These are phyloP conservation scores for Aotearoamyces nothofagi DNA, from an alignment of 2,329 filamentous ascomycete species.

Conservation along the genomic window DNA sequence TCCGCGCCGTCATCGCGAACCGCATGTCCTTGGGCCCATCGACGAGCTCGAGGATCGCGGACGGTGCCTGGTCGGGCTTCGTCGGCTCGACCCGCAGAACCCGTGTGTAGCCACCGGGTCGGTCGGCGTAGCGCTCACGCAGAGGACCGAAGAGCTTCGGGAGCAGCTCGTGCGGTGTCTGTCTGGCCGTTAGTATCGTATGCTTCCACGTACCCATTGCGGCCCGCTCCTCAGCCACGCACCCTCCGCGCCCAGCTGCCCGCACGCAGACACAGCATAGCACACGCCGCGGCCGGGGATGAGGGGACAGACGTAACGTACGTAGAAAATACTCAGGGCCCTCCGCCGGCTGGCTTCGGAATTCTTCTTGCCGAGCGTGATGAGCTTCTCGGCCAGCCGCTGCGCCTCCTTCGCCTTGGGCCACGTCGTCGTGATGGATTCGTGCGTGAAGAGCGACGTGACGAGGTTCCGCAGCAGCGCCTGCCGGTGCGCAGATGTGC, in stretches of 20 bases:
- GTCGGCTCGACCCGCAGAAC: slow-evolving; percentile 84
- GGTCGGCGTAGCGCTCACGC: slow-evolving; percentile 58
- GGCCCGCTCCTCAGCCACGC: neutral
- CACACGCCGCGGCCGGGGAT: too few species aligned
- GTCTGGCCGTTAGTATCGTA: too few species aligned
- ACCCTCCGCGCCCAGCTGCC: too few species aligned
- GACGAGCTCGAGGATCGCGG: slow-evolving; percentile 86
- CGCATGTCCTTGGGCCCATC: slow-evolving; percentile 90
- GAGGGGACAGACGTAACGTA: slow-evolving; percentile 33
- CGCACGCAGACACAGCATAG: too few species aligned
- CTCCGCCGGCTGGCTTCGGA: slow-evolving; percentile 64
- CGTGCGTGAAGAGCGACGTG: slow-evolving; percentile 83
- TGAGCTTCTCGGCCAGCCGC: slow-evolving; percentile 80
- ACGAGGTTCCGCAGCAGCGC: slow-evolving; percentile 91
- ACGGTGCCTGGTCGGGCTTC: slow-evolving; percentile 74
- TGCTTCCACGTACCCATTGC: too few species aligned
- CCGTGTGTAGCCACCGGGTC: slow-evolving; percentile 88
- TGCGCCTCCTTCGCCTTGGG: slow-evolving; percentile 96
- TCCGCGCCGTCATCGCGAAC: slow-evolving; percentile 83
- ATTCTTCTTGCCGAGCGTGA: slow-evolving; percentile 86
- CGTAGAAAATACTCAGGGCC: slow-evolving; percentile 74
- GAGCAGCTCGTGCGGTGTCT: slow-evolving; percentile 56
- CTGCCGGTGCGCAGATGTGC: slow-evolving; percentile 74
- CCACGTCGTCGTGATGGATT: slow-evolving; percentile 90
- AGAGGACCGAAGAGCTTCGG: slow-evolving; percentile 83